Base-by-base conservation (phyloP, 768 basidiomycete genomes). In the Mycena kentingensis region DNA sequence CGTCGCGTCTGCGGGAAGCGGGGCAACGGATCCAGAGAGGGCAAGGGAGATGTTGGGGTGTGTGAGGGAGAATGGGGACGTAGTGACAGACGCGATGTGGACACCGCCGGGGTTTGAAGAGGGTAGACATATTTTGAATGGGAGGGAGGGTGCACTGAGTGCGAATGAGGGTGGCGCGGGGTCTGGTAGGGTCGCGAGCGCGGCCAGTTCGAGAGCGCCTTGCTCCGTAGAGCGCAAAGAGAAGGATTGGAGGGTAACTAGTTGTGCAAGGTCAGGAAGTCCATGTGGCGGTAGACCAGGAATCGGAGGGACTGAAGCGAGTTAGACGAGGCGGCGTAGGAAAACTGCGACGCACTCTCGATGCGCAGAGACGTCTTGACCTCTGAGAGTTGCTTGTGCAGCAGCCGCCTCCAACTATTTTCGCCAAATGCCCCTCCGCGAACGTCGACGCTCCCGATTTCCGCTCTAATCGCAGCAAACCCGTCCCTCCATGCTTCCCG, bases 11-110 rank as follows among this genome's bases (percentile, higher is more conserved):
- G 67, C 36, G 2, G 73, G 64, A 4, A 89, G 65, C 4, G 87
- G 79, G 27, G 87, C 74, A 25, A 88, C 77, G 16, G 55, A 65
- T 24, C 90, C 90, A 12, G 71, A 67, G 29, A 90, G 69, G 28
- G 67, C 58, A 21, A 91, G 61, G 1, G 85, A 81, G 46, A 86
- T 77, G 62, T 89, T 90, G 12, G 87, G 86, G 60, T 83, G 82
- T 0, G 81, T 84, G 41, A 88, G 76, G 1, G 67, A 62, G 63
- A 89, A 84, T 2, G 86, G 80, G 3, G 71, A 65, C 4, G 82
- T 81, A 34, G 73, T 63, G 15, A 84, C 79, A 4, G 78, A 72
- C 18, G 83, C 85, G 4, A 90, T 67, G 1, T 80, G 75, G 34
- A 83, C 59, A 2, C 66, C 42, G 6, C 50, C 38, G 37, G 58